Conservation (phyloP, 176 grass and related monocot species). For the Oryza meyeriana region DNA sequence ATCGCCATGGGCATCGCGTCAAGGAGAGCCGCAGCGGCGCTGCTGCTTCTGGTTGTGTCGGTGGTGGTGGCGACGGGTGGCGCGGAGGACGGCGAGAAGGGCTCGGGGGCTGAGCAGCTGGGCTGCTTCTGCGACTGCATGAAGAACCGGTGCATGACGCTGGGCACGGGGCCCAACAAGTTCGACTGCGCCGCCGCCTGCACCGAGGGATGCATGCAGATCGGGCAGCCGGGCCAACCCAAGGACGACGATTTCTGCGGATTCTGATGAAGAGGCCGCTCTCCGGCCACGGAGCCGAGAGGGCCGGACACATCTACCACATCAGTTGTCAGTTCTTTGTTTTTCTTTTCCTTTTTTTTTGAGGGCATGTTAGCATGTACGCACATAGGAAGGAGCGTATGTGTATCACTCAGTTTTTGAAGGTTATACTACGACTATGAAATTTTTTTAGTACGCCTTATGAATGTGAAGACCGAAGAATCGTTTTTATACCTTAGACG, state of each 20-base stretch:
- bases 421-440: background rate
- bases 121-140: slow-evolving; percentile 44
- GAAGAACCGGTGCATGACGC: slow-evolving; percentile 42
- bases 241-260: slow-evolving; percentile 25
- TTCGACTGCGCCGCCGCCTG: slow-evolving; percentile 20
- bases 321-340: background rate
- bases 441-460: background rate
- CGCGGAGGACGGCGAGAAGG: background rate
- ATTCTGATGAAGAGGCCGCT: background rate
- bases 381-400: too few relatives aligned
- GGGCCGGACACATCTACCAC: background rate
- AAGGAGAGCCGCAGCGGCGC: background rate
- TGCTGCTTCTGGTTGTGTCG: background rate
- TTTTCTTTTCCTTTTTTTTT: background rate
- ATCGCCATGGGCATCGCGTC: background rate
- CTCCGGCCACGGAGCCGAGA: background rate
- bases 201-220: slow-evolving; percentile 23
- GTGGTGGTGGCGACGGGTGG: background rate
- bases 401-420: too few relatives aligned
- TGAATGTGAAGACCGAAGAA: background rate
- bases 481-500: background rate
- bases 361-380: background rate
- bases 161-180: background rate
- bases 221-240: slow-evolving; percentile 29
- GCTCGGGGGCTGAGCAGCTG: background rate